Base-by-base conservation (phyloP, 192 early-diverging fungal species). In the Polychytrium aggregatum region DNA sequence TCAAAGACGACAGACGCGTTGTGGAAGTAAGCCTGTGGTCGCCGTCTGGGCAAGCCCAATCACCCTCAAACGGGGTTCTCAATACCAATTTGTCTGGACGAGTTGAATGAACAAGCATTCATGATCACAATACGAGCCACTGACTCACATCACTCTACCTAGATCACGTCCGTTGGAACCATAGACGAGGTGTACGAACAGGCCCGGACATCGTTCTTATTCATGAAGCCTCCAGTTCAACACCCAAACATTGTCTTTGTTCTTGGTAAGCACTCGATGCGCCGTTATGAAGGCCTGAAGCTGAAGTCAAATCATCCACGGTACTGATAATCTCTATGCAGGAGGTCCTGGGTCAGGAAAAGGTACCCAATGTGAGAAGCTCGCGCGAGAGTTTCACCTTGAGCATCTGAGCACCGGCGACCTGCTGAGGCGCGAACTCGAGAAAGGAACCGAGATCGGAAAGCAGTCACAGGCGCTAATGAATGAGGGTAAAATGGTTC, bases 361-460 rank as follows among this genome's bases (percentile, higher is more conserved):
- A 58, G 91, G 91, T 28, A 92, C 90, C 11, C 85, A 92, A 59
- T 90, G 87, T 51, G 81, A 63, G 2, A 77, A 74, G 28, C 58
- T 94, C 28, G 82, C 79, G 9, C 53, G 72, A 14, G 88, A 90
- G 46, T 89, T 79, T 61, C 81, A 82, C 21, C 86, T 88, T 62
- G 81, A 83, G n/a, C 91, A 92, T 43, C 64, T 94, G 40, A 92
- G 88, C 29, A 85, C 89, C 22, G 91, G 91, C 34, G 91, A 92
- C 57, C 64, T 94, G 16, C 68, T 94, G 29, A 79, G 91, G 29
- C 84, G 63, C 17, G 89, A 94, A 60, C 81, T 86, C 48, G 18
- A 20, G 17, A 48, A 48, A 14, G 29, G 28, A 10, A 35, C 45
- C 3, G 26, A 27, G 4, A 30, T 60, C 42, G 89, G 88, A 38